Evolutionary conservation across 495 filamentous ascomycete genomes (phyloP).

Genomic region (Aspergillus coremiiformis): DNA sequence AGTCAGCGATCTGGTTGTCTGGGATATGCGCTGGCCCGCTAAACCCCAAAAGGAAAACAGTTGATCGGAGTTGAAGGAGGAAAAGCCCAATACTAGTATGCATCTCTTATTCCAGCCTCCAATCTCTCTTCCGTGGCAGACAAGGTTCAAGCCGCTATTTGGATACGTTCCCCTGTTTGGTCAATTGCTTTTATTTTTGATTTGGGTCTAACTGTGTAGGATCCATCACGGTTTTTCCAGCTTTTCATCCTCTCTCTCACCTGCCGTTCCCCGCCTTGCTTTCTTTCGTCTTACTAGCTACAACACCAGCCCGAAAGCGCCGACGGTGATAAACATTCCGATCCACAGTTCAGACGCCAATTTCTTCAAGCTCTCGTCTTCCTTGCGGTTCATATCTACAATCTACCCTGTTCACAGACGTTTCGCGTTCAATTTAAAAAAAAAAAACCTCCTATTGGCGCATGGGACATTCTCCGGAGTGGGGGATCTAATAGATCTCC

Average conservation of each 20-base stretch:
- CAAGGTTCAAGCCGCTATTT: neutral
- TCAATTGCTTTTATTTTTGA: neutral
- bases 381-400: neutral
- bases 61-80: constrained; percentile 25
- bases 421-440: constrained; percentile 8
- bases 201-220: neutral
- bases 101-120: constrained; percentile 5
- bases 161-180: neutral
- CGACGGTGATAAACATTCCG: neutral
- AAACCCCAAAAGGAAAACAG: constrained; percentile 36
- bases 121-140: constrained; percentile 3
- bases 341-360: neutral
- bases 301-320: neutral
- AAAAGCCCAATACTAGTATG: neutral
- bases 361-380: neutral
- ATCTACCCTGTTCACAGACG: neutral
- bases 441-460: constrained; percentile 17
- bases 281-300: neutral
- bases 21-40: constrained; percentile 35
- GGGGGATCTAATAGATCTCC: constrained; percentile 46
- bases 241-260: neutral
- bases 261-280: neutral
- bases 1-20: constrained; percentile 35
- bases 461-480: constrained; percentile 45
- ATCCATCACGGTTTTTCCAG: neutral